Conservation (phyloP, 1,139 yeast genomes). For the Lizanozyma gosingica region DNA sequence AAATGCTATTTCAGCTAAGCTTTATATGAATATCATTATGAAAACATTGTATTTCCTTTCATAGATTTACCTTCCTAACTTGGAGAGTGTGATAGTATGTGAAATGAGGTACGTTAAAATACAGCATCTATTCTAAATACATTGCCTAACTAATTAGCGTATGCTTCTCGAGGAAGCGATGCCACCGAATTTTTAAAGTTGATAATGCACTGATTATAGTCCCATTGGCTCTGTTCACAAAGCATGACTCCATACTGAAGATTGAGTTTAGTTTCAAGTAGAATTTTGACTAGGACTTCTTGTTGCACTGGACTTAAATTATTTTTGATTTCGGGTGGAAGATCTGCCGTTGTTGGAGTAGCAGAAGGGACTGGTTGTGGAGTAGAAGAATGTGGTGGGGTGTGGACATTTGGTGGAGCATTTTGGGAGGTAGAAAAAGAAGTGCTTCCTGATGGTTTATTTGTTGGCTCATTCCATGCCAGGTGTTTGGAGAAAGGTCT, state of each 20-base stretch:
- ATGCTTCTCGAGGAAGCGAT: conserved; percentile 38
- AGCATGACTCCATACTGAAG: conserved; percentile 76
- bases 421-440: too few relatives aligned
- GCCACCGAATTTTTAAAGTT: conserved; percentile 60
- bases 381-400: conserved; percentile 6
- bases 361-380: conserved; percentile 6
- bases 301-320: conserved; percentile 51
- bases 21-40: too few relatives aligned
- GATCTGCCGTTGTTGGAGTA: conserved; percentile 14
- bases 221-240: conserved; percentile 85
- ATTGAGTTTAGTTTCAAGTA: conserved; percentile 67
- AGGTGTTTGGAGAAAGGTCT: conserved; percentile 52
- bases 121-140: background rate
- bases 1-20: too few relatives aligned
- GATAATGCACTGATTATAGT: conserved; percentile 57
- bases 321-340: conserved; percentile 48
- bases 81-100: too few relatives aligned
- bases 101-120: too few relatives aligned
- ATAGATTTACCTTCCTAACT: too few relatives aligned
- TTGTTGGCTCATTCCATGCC: conserved; percentile 41
- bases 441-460: conserved; percentile 6
- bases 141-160: conserved; percentile 3
- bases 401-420: conserved; percentile 5
- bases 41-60: too few relatives aligned
- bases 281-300: conserved; percentile 55